phyloP scores from a whole-genome alignment of 2,329 filamentous ascomycete genomes.

The Amesomyces nigricolor region DNA sequence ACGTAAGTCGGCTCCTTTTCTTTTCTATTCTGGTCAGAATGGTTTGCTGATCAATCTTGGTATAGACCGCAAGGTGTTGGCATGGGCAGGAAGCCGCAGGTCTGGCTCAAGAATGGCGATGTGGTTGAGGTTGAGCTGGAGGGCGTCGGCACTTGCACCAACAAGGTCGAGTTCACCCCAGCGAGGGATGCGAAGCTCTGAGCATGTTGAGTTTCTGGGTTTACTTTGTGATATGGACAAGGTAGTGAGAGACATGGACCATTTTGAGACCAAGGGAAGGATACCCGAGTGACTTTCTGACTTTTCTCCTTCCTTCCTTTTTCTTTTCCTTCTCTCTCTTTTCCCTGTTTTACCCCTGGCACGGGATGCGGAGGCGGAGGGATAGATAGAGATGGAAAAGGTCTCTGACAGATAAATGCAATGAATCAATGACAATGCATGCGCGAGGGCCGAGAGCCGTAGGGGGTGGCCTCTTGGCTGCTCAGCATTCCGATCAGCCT shows the following conservation, averaged over 20 bases:
- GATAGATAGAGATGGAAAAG: no score
- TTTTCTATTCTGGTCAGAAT: background rate
- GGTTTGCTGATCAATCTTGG: background rate
- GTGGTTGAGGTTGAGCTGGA: slow-evolving; percentile 64
- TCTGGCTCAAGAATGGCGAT: slow-evolving; percentile 67
- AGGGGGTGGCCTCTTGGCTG: no score
- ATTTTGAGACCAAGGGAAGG: no score
- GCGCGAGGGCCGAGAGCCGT: no score
- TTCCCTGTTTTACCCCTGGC: no score
- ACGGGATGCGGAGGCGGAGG: no score
- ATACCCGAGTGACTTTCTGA: no score
- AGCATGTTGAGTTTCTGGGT: background rate
- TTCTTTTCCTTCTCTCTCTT: no score
- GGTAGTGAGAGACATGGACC: background rate
- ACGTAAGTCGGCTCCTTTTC: slow-evolving; percentile 39
- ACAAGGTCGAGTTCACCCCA: slow-evolving; percentile 42
- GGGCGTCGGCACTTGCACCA: slow-evolving; percentile 55
- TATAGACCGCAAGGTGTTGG: slow-evolving; percentile 61
- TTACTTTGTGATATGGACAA: background rate
- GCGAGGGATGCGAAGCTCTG: slow-evolving; percentile 30
- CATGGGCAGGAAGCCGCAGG: slow-evolving; percentile 59
- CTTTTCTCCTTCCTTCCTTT: no score
- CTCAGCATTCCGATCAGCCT: no score
- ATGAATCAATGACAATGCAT: no score
- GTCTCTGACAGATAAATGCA: no score